A percentile compares a stretch with the other conserved stretches of the same genome.
Conservation (phyloP, 2,329 filamentous ascomycete species). For the Clonostachys sp. region DNA sequence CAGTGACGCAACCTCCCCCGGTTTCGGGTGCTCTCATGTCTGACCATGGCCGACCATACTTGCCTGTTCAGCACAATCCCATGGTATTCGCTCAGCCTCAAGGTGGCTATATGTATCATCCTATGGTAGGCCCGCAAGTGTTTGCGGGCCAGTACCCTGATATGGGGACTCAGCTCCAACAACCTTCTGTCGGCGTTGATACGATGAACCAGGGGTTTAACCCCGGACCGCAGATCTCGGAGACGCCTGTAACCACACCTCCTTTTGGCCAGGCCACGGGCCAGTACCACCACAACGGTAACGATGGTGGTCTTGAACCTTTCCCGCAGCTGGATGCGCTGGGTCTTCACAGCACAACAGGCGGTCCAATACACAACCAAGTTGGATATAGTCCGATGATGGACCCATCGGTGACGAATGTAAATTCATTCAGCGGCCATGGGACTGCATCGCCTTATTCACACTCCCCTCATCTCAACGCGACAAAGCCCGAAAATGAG, state of each 20-base stretch:
- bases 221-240: slow-evolving; percentile 11
- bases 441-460: slow-evolving; percentile 26
- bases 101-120: no score
- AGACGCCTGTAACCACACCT: slow-evolving; percentile 12
- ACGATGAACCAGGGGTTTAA: slow-evolving; percentile 16
- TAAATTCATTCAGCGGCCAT: slow-evolving; percentile 28
- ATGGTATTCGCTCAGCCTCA: no score
- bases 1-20: no score
- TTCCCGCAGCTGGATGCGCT: slow-evolving; percentile 23
- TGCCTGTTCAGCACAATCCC: no score
- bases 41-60: no score
- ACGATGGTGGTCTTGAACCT: slow-evolving; percentile 14
- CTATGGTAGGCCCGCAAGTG: no score
- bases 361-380: slow-evolving; percentile 14
- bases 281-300: slow-evolving; percentile 9
- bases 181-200: slow-evolving; percentile 14
- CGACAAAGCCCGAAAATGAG: slow-evolving; percentile 9
- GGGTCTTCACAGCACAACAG: slow-evolving; percentile 19
- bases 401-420: slow-evolving; percentile 21
- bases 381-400: slow-evolving; percentile 23
- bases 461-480: slow-evolving; percentile 23
- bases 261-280: slow-evolving; percentile 12
- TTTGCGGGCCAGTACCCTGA: slow-evolving; percentile 17
- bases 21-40: no score
- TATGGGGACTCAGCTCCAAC: slow-evolving; percentile 17